Percentiles rank a stretch among this genome's conserved stretches.
Evolutionary conservation across 257 asterid genomes (phyloP).

Genomic region (Cinchona pubescens): DNA sequence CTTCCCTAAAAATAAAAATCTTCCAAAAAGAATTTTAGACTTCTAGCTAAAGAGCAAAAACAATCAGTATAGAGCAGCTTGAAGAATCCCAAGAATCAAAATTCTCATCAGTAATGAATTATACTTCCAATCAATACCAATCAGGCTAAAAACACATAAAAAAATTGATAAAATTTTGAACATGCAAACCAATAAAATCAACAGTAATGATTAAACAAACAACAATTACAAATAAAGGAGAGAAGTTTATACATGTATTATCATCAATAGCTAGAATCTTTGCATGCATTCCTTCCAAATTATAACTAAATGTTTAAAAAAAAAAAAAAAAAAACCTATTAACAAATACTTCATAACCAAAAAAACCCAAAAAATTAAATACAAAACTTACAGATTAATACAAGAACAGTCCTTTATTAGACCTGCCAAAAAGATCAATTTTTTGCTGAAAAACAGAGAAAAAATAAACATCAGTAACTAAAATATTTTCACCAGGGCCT

Average conservation of each 20-base stretch:
- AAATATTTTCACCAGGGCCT: conserved; percentile 2
- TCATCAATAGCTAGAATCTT: neutral
- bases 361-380: neutral
- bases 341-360: neutral
- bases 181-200: neutral
- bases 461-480: conserved; percentile 1
- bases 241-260: neutral
- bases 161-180: neutral
- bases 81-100: neutral
- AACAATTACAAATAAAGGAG: neutral
- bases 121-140: neutral
- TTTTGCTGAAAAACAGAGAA: neutral
- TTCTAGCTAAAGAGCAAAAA: neutral
- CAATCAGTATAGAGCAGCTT: neutral
- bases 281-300: conserved; percentile 9
- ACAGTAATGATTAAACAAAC: neutral
- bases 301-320: neutral
- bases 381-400: neutral
- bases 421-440: neutral
- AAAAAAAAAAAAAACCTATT: neutral
- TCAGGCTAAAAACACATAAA: neutral
- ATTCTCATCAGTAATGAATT: neutral
- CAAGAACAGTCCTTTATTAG: neutral
- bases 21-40: neutral
- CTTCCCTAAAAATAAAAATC: neutral